phyloP scores from a whole-genome alignment of 495 filamentous ascomycete species.

The Aspergillus nidulans region DNA sequence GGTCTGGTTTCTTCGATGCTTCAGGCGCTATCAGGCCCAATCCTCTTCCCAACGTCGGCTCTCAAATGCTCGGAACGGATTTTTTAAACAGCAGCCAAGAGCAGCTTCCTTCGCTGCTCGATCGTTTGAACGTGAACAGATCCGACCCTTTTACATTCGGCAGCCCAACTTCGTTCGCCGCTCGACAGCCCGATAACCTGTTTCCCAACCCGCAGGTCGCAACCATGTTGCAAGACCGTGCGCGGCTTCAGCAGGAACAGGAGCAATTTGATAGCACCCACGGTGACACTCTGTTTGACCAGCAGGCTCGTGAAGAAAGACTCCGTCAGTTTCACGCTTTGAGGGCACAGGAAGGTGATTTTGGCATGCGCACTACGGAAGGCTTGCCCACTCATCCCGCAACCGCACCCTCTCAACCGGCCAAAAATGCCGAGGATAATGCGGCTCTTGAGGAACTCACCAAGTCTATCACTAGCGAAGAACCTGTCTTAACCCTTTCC shows the following conservation, averaged over 20 bases:
- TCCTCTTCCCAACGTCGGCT: conserved; percentile 38
- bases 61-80: conserved; percentile 49
- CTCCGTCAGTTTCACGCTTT: conserved; percentile 62
- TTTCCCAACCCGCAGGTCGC: conserved; percentile 56
- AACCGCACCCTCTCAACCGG: conserved; percentile 10
- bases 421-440: conserved; percentile 19
- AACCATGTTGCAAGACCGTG: conserved; percentile 56
- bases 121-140: conserved; percentile 52
- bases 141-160: conserved; percentile 51
- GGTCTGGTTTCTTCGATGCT: conserved; percentile 67
- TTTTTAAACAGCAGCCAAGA: conserved; percentile 50
- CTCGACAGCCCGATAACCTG: conserved; percentile 51
- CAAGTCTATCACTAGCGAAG: conserved; percentile 22
- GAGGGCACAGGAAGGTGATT: conserved; percentile 49
- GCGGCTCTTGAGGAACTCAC: conserved; percentile 13
- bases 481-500: conserved; percentile 61
- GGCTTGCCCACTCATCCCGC: conserved; percentile 42
- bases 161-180: conserved; percentile 41
- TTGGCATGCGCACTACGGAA: conserved; percentile 37
- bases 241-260: conserved; percentile 60
- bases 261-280: conserved; percentile 52
- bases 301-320: conserved; percentile 52
- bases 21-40: conserved; percentile 37
- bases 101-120: conserved; percentile 56
- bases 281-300: conserved; percentile 45